Base-by-base conservation (phyloP, 2,329 filamentous ascomycete genomes). In the Colletotrichum lindemuthianum region DNA sequence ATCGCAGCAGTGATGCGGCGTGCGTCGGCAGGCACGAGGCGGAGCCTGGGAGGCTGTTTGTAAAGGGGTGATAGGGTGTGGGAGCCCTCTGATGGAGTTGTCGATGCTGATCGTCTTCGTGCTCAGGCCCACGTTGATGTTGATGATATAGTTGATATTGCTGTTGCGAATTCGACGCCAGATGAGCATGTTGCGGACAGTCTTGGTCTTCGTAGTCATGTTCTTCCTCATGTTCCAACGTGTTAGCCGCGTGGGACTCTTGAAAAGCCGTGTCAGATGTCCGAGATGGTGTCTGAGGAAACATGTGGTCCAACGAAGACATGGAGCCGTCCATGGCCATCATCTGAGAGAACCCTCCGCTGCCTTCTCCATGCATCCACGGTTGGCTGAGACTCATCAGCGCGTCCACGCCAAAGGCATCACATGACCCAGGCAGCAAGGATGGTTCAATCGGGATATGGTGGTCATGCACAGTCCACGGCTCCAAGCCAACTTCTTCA, bases 1-100 rank as follows among this genome's bases (percentile, higher is more conserved):
- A 73, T 0, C 73, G 70, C 5, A 77, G 68, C 8, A 76, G 48
- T 1, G 68, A 57, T 6, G 70, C 70, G 2, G 74, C 70, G 43
- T 76, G 48, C 49, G 49, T 47, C 9, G 65, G 67, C 9, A 69
- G 36, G 2, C 8, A 61, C 15, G 59, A 45, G 2, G 55, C 47
- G 11, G 24, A 16, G 3, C 53, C 53, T 13, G 59, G 59, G 2
- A 61, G 34, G 13, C 45, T 45, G 33, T 57, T 51, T 8, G 52
- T 39, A 7, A 58, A 51, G 5, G 59, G 39, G 9, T 13, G 43
- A 9, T 45, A 8, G 15, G 24, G 12, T 2, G 39, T 61, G 40
- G 11, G 47, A 1, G 24, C 24, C 24, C 24, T 24, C 0, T 24
- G 24, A 24, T 24, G 24, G 24, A 24, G 24, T 5, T 24, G 24